phyloP scores from a whole-genome alignment of 2,329 filamentous ascomycete species.

The Ophiocordyceps sinensis region DNA sequence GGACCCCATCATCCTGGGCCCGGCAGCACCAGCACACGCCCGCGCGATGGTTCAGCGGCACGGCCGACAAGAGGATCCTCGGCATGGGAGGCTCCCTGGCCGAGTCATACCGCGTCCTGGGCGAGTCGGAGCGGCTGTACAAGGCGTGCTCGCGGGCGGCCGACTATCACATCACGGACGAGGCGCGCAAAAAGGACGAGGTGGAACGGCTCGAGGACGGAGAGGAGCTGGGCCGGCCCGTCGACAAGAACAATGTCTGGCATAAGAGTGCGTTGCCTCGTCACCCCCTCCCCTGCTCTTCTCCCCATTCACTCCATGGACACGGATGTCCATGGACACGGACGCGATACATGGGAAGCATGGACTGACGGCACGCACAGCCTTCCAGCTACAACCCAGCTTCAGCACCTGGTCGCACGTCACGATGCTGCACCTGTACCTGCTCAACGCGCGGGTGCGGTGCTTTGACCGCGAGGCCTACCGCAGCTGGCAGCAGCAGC shows the following conservation, averaged over 20 bases:
- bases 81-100: conserved; percentile 18
- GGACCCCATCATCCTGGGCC: not conserved
- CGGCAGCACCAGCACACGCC: conserved; percentile 10
- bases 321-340: not conserved
- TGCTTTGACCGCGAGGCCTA: conserved; percentile 57
- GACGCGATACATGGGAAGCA: not conserved
- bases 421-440: conserved; percentile 91
- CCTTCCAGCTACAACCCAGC: conserved; percentile 64
- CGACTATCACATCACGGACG: conserved; percentile 60
- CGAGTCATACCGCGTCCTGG: conserved; percentile 60
- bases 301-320: too few relatives aligned
- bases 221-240: conserved; percentile 56
- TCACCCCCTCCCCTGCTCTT: not conserved
- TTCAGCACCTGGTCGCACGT: conserved; percentile 96
- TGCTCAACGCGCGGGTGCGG: conserved; percentile 71
- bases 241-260: conserved; percentile 38
- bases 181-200: conserved; percentile 47
- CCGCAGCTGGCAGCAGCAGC: conserved; percentile 70
- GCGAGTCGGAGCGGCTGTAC: conserved; percentile 64
- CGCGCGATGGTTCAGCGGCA: conserved; percentile 21
- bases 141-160: conserved; percentile 59
- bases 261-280: conserved; percentile 48
- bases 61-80: conserved; percentile 17
- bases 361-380: conserved; percentile 28
- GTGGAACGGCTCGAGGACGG: conserved; percentile 62